Evolutionary conservation across 148 eudicot genomes (phyloP).

Genomic region (Linanthus parryae): DNA sequence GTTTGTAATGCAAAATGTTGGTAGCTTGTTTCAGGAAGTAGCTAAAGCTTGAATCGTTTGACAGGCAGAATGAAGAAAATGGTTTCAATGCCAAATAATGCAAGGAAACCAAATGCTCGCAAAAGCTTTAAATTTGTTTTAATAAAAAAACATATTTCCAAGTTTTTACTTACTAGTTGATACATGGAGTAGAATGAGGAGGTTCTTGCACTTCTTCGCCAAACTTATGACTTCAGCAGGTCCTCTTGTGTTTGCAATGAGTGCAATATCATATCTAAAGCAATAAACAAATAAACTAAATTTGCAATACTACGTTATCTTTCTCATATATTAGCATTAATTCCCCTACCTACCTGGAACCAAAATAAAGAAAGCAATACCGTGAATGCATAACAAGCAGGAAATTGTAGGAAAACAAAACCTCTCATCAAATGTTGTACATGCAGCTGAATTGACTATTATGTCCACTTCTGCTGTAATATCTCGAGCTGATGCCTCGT

Average conservation of each 20-base stretch:
- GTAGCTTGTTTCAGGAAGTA: neutral
- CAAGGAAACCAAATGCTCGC: too few relatives aligned
- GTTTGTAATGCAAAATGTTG: neutral
- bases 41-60: too few relatives aligned
- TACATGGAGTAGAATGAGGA: conserved; percentile 6
- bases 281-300: neutral
- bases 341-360: too few relatives aligned
- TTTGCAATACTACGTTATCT: too few relatives aligned
- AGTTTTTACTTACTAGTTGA: conserved; percentile 7
- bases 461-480: conserved; percentile 1
- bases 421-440: conserved; percentile 9
- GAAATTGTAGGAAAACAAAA: too few relatives aligned
- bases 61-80: too few relatives aligned
- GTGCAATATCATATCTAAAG: conserved; percentile 8
- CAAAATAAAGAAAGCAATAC: too few relatives aligned
- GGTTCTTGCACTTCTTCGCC: conserved; percentile 17
- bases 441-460: conserved; percentile 3
- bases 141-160: too few relatives aligned
- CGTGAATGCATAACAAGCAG: too few relatives aligned
- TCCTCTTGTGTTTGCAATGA: conserved; percentile 9
- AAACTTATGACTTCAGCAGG: conserved; percentile 10
- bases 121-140: too few relatives aligned
- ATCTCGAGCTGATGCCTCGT: neutral
- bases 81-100: too few relatives aligned
- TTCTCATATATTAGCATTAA: too few relatives aligned